A percentile compares a stretch with the other conserved stretches of the same genome.
phyloP scores from a whole-genome alignment of 495 filamentous ascomycete genomes.

The Hypoxylon fragiforme region DNA sequence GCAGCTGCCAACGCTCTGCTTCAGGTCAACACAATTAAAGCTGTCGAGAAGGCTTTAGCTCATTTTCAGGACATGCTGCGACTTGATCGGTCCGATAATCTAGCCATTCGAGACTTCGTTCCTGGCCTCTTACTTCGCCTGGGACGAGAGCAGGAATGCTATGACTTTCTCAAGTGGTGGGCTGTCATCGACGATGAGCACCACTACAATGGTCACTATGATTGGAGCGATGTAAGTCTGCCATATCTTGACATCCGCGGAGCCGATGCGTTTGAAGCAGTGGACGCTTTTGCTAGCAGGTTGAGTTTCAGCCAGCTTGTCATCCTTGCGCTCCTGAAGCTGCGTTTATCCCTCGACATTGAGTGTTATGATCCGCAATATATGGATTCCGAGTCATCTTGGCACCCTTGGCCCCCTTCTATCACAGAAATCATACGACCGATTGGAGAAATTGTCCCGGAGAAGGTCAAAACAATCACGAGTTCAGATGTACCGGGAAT shows the following conservation, averaged over 20 bases:
- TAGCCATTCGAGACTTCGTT: constrained; percentile 44
- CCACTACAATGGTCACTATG: neutral
- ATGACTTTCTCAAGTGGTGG: constrained; percentile 58
- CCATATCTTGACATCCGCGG: constrained; percentile 3
- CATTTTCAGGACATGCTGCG: constrained; percentile 48
- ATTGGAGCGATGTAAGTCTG: neutral
- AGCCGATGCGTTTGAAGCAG: constrained; percentile 6
- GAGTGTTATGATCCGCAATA: too few relatives aligned
- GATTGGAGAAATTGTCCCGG: too few relatives aligned
- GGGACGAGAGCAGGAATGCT: constrained; percentile 55
- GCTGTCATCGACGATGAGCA: neutral
- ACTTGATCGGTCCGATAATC: constrained; percentile 48
- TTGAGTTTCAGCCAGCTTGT: neutral
- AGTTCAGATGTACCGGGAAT: too few relatives aligned
- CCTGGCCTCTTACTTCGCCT: constrained; percentile 50
- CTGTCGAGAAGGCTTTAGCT: constrained; percentile 40
- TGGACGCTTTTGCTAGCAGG: neutral
- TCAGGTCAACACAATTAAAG: constrained; percentile 35
- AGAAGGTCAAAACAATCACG: too few relatives aligned
- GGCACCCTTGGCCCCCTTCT: too few relatives aligned
- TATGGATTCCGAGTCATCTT: too few relatives aligned
- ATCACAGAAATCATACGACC: too few relatives aligned
- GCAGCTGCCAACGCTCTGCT: constrained; percentile 35
- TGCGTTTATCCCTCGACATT: neutral
- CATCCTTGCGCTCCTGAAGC: constrained; percentile 6